Evolutionary conservation across 805 yeast genomes (phyloP).

Genomic region (Sugiyamaella americana): DNA sequence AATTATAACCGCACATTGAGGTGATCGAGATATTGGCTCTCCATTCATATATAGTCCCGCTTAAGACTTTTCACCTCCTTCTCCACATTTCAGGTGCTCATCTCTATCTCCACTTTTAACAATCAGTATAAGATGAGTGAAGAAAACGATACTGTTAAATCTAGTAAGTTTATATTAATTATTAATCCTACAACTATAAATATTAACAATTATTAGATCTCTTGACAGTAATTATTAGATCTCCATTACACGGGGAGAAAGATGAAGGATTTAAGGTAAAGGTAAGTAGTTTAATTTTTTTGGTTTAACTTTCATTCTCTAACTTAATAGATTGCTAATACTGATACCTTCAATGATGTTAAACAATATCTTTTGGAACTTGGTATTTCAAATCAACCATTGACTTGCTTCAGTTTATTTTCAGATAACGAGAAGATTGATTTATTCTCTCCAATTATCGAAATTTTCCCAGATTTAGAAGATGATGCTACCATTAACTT

Average conservation of each 20-base stretch:
- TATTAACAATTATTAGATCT: too few relatives aligned
- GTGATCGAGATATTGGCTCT: too few relatives aligned
- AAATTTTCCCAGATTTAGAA: slow-evolving; percentile 29
- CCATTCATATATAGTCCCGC: too few relatives aligned
- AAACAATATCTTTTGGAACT: slow-evolving; percentile 52
- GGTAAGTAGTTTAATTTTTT: neutral
- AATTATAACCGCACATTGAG: too few relatives aligned
- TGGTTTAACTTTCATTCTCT: neutral
- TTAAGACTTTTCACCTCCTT: too few relatives aligned
- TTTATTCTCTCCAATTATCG: slow-evolving; percentile 27
- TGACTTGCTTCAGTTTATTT: slow-evolving; percentile 52
- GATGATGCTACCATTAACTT: slow-evolving; percentile 34
- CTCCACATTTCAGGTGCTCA: too few relatives aligned
- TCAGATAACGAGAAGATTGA: slow-evolving; percentile 35
- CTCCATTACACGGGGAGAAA: slow-evolving; percentile 2
- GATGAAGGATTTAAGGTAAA: slow-evolving; percentile 2
- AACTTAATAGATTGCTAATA: slow-evolving; percentile 7
- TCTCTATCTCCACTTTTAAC: too few relatives aligned
- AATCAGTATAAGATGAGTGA: too few relatives aligned
- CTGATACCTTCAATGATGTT: slow-evolving; percentile 52
- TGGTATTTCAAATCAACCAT: slow-evolving; percentile 48
- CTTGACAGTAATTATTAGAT: neutral
- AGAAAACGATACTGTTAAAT: too few relatives aligned
- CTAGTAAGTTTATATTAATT: too few relatives aligned
- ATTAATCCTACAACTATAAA: too few relatives aligned